Percentiles rank a stretch among this genome's conserved stretches.
These are phyloP conservation scores for Pythium phragmiticola DNA, from an alignment of 352 stramenopile species.

Conservation along the genomic window DNA sequence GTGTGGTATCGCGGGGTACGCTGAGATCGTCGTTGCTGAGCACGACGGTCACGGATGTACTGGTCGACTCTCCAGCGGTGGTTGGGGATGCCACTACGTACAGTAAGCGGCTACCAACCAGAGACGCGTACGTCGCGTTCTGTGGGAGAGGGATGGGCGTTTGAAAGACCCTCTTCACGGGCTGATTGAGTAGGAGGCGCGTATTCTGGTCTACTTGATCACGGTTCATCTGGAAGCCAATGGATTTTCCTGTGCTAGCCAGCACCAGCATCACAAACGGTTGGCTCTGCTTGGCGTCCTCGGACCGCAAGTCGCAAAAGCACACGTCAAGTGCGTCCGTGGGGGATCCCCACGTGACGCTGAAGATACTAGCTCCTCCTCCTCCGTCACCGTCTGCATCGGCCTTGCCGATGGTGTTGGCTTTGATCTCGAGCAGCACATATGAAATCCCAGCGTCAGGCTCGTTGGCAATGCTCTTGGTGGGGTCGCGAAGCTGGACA, in stretches of 20 bases:
- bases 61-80: not conserved
- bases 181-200: slow-evolving; percentile 37
- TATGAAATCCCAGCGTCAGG: slow-evolving; percentile 38
- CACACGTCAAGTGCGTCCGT: slow-evolving; percentile 62
- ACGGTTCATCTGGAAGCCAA: slow-evolving; percentile 46
- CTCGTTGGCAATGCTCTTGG: not conserved
- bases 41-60: slow-evolving; percentile 32
- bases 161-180: slow-evolving; percentile 50
- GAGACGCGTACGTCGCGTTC: slow-evolving; percentile 30
- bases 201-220: slow-evolving; percentile 35
- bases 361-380: slow-evolving; percentile 5
- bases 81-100: slow-evolving; percentile 29
- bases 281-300: slow-evolving; percentile 19
- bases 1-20: slow-evolving; percentile 20
- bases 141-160: slow-evolving; percentile 41
- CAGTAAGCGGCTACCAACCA: slow-evolving; percentile 43
- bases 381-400: slow-evolving; percentile 19
- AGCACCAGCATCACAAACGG: slow-evolving; percentile 54
- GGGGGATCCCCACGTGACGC: slow-evolving; percentile 34
- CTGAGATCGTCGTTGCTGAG: slow-evolving; percentile 54
- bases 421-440: slow-evolving; percentile 43
- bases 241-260: slow-evolving; percentile 42
- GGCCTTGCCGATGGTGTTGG: slow-evolving; percentile 1
- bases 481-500: slow-evolving; percentile 44
- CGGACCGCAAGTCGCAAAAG: slow-evolving; percentile 36